Conservation (phyloP, 345 rosid genomes). For the Aegle marmelos region DNA sequence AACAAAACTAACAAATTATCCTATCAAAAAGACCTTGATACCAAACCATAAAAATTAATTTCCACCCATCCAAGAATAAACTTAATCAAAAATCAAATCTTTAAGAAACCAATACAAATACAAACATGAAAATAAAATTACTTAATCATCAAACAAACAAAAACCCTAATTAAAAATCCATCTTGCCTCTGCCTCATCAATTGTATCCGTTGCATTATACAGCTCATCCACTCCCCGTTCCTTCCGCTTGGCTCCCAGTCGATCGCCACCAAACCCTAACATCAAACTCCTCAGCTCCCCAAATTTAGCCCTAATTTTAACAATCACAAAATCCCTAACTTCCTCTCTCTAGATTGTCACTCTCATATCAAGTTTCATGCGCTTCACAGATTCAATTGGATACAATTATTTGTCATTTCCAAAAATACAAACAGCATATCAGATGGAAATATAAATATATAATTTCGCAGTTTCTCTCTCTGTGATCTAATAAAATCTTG, state of each 20-base stretch:
- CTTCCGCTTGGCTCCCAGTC: slow-evolving; percentile 34
- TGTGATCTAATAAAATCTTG: slow-evolving; percentile 24
- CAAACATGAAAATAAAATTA: background rate
- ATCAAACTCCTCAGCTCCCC: slow-evolving; percentile 21
- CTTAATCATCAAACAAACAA: background rate
- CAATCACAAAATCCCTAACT: background rate
- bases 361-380: background rate
- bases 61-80: background rate
- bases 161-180: slow-evolving; percentile 29
- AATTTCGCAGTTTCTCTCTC: slow-evolving; percentile 5
- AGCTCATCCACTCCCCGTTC: slow-evolving; percentile 32
- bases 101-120: background rate
- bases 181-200: slow-evolving; percentile 48
- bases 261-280: slow-evolving; percentile 24
- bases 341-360: slow-evolving; percentile 9
- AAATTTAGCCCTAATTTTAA: background rate
- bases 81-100: background rate
- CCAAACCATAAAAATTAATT: background rate
- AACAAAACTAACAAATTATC: background rate
- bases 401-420: slow-evolving; percentile 1
- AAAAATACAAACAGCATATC: slow-evolving; percentile 20
- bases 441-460: slow-evolving; percentile 13
- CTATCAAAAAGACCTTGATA: background rate
- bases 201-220: slow-evolving; percentile 34
- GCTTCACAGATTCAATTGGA: slow-evolving; percentile 15